Conservation (phyloP, 1,139 yeast species). For the Suzukiozyma palmioleophila region DNA sequence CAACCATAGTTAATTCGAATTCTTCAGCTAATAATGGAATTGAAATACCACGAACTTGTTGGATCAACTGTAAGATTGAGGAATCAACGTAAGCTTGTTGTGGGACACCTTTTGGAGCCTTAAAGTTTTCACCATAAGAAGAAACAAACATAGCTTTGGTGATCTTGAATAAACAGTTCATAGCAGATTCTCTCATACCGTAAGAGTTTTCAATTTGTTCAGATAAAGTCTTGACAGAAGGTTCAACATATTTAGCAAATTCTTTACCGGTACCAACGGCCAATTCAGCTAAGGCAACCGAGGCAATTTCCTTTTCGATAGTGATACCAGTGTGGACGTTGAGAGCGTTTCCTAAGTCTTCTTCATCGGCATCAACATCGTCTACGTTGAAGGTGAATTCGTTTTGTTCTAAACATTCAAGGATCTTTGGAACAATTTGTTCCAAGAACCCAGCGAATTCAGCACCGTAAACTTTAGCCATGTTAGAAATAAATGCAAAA, state of each 20-base stretch:
- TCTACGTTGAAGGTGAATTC: constrained; percentile 57
- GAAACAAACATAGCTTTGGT: constrained; percentile 67
- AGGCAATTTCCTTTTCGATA: constrained; percentile 95
- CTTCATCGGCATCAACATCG: constrained; percentile 43
- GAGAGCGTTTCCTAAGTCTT: constrained; percentile 65
- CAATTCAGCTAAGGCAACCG: constrained; percentile 86
- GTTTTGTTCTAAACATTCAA: constrained; percentile 79
- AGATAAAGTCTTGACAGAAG: constrained; percentile 58
- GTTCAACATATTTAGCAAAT: constrained; percentile 75
- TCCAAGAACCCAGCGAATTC: constrained; percentile 86
- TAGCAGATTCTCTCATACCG: constrained; percentile 88
- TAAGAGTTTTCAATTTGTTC: constrained; percentile 82
- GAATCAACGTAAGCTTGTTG: constrained; percentile 55
- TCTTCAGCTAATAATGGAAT: constrained; percentile 67
- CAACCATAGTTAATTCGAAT: constrained; percentile 78
- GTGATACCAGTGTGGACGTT: constrained; percentile 93
- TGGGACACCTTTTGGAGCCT: constrained; percentile 74
- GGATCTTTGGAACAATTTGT: constrained; percentile 77
- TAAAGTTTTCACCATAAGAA: constrained; percentile 44
- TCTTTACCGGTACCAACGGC: constrained; percentile 81
- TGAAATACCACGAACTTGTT: constrained; percentile 63
- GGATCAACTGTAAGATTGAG: constrained; percentile 55
- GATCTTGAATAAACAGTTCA: constrained; percentile 79
- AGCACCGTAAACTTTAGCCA: constrained; percentile 91
- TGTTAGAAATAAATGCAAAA: constrained; percentile 87